A percentile compares a stretch with the other conserved stretches of the same genome.
These are phyloP conservation scores for Xylariaceae sp. DNA, from an alignment of 2,329 filamentous ascomycete genomes.

Conservation along the genomic window DNA sequence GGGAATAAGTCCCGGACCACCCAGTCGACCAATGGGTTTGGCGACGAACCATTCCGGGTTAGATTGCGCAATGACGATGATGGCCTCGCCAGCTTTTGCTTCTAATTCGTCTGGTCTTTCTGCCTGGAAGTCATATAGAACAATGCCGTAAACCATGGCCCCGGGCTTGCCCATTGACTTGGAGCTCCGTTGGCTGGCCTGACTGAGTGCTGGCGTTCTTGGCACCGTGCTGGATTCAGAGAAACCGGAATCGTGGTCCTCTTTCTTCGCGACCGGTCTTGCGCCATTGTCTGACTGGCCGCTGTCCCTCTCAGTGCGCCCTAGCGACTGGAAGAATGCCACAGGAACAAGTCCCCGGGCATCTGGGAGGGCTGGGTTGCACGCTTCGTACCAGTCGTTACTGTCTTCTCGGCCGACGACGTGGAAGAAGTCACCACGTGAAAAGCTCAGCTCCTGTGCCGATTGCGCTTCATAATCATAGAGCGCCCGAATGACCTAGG, in stretches of 20 bases:
- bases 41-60: constrained; percentile 99
- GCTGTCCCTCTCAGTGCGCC: constrained; percentile 88
- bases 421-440: constrained; percentile 94
- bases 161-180: constrained; percentile 55
- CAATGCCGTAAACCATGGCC: constrained; percentile 92
- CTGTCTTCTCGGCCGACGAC: constrained; percentile 96
- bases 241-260: constrained; percentile 89
- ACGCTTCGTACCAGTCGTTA: constrained; percentile 95
- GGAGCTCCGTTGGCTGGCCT: constrained; percentile 47
- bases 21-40: constrained; percentile 96
- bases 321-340: constrained; percentile 85
- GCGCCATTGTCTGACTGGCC: constrained; percentile 60
- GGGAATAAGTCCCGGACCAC: constrained; percentile 89
- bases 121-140: constrained; percentile 94
- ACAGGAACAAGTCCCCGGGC: constrained; percentile 91
- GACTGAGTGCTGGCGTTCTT: constrained; percentile 36
- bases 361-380: constrained; percentile 84
- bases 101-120: constrained; percentile 95
- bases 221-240: constrained; percentile 50
- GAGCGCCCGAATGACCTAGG: constrained; percentile 89
- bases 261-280: constrained; percentile 50
- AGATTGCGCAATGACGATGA: constrained; percentile 97
- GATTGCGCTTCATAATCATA: constrained; percentile 84
- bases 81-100: constrained; percentile 90
- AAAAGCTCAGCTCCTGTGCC: constrained; percentile 80